phyloP scores from a whole-genome alignment of 2,329 filamentous ascomycete species.

The Cordyceps militaris region DNA sequence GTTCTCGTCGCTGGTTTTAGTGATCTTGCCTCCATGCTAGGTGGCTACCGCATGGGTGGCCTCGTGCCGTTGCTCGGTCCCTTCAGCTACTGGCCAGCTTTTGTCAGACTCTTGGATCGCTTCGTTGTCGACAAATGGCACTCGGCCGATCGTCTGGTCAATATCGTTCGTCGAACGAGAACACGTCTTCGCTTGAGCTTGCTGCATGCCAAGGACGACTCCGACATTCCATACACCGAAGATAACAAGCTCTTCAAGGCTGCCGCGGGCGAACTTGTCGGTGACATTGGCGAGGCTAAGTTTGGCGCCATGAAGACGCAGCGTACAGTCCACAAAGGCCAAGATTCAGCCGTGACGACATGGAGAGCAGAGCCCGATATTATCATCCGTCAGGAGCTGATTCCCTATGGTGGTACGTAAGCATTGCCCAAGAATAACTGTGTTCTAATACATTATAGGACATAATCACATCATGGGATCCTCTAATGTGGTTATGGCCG shows the following conservation, averaged over 20 bases:
- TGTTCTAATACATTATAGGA: constrained; percentile 33
- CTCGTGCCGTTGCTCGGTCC: constrained; percentile 73
- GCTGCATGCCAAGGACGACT: constrained; percentile 74
- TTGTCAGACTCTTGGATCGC: constrained; percentile 53
- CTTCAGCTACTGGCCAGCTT: constrained; percentile 56
- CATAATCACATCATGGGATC: constrained; percentile 65
- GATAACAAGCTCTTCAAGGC: constrained; percentile 56
- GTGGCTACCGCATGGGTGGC: constrained; percentile 73
- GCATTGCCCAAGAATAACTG: too few species aligned
- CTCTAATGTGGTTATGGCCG: constrained; percentile 55
- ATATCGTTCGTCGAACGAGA: constrained; percentile 44
- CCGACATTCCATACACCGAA: constrained; percentile 71
- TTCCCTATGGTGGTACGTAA: constrained; percentile 47
- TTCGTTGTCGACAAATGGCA: constrained; percentile 77
- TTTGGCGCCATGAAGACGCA: constrained; percentile 40
- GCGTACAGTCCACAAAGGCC: constrained; percentile 35
- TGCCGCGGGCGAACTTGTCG: constrained; percentile 46
- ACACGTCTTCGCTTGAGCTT: constrained; percentile 58
- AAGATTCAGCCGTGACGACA: constrained; percentile 41
- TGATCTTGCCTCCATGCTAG: constrained; percentile 63
- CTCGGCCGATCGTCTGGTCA: constrained; percentile 58
- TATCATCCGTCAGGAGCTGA: constrained; percentile 46
- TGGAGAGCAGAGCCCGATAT: constrained; percentile 39
- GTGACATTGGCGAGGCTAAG: constrained; percentile 27
- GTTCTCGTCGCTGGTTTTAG: constrained; percentile 77